phyloP scores from a whole-genome alignment of 2,329 filamentous ascomycete genomes.

The Simplicillium aogashimaense region DNA sequence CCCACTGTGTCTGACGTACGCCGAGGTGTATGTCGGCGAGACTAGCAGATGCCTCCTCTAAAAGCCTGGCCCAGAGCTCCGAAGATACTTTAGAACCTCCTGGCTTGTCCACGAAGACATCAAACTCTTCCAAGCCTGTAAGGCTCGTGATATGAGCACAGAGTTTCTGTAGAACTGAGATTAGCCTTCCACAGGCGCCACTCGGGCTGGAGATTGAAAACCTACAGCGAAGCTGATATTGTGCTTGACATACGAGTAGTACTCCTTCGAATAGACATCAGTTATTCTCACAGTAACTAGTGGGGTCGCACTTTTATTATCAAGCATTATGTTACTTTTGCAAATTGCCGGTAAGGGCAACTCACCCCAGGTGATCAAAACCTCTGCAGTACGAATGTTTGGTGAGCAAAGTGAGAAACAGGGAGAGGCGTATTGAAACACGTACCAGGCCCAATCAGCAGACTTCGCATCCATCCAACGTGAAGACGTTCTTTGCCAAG shows the following conservation, averaged over 20 bases:
- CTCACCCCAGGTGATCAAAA: slow-evolving; percentile 1
- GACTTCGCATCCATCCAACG: neutral
- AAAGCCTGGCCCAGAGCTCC: neutral
- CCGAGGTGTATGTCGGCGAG: neutral
- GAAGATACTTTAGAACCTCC: neutral
- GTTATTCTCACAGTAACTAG: neutral
- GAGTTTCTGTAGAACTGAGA: neutral
- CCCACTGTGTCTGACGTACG: too few relatives aligned
- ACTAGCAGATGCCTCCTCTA: neutral
- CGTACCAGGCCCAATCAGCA: slow-evolving; percentile 1
- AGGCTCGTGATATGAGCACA: neutral
- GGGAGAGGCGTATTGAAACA: neutral
- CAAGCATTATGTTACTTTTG: slow-evolving; percentile 2
- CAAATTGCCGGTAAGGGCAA: slow-evolving; percentile 1
- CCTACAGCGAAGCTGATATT: slow-evolving; percentile 1
- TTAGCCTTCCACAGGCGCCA: neutral
- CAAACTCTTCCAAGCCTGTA: neutral
- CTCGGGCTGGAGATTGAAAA: neutral
- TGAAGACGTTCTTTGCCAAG: slow-evolving; percentile 1
- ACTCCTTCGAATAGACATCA: neutral
- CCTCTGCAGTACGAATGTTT: too few relatives aligned
- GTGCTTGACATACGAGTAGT: slow-evolving; percentile 1
- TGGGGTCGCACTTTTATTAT: neutral
- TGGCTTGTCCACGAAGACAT: neutral
- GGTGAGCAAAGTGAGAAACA: too few relatives aligned